Percentiles rank a stretch among this genome's conserved stretches.
These are phyloP conservation scores for Pisolithus thermaeus DNA, from an alignment of 1,284 basidiomycete genomes.

Conservation along the genomic window DNA sequence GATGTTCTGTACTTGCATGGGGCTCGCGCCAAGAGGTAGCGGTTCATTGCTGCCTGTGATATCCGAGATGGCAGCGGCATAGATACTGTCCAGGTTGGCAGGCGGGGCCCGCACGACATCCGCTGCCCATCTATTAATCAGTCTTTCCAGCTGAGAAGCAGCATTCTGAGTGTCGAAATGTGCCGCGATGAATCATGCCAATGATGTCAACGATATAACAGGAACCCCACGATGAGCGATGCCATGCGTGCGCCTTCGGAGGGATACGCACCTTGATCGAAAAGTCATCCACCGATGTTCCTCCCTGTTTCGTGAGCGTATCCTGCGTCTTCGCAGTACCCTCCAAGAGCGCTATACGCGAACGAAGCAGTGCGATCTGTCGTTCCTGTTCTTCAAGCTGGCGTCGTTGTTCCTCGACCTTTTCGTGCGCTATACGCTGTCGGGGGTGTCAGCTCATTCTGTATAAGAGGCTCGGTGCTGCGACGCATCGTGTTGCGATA, in stretches of 20 bases:
- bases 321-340: slow-evolving; percentile 43
- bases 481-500: not conserved
- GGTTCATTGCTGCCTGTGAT: slow-evolving; percentile 43
- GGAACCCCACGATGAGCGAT: not conserved
- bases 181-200: too few species aligned
- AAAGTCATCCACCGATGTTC: slow-evolving; percentile 73
- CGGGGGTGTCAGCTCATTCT: not conserved
- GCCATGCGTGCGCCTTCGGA: not conserved
- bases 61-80: slow-evolving; percentile 55
- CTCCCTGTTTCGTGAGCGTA: slow-evolving; percentile 34
- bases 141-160: slow-evolving; percentile 70
- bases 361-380: slow-evolving; percentile 66
- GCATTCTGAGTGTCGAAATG: slow-evolving; percentile 44
- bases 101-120: slow-evolving; percentile 60
- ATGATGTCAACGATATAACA: too few species aligned
- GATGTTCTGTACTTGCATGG: slow-evolving; percentile 70
- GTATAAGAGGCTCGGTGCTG: not conserved
- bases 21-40: slow-evolving; percentile 36
- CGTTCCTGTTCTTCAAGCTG: slow-evolving; percentile 79
- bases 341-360: slow-evolving; percentile 67
- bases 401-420: slow-evolving; percentile 71
- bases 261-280: slow-evolving; percentile 62
- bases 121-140: slow-evolving; percentile 79
- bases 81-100: slow-evolving; percentile 46
- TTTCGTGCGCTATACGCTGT: slow-evolving; percentile 79